Conservation (phyloP, 2,329 filamentous ascomycete species). For the Arthrocladium fulminans region DNA sequence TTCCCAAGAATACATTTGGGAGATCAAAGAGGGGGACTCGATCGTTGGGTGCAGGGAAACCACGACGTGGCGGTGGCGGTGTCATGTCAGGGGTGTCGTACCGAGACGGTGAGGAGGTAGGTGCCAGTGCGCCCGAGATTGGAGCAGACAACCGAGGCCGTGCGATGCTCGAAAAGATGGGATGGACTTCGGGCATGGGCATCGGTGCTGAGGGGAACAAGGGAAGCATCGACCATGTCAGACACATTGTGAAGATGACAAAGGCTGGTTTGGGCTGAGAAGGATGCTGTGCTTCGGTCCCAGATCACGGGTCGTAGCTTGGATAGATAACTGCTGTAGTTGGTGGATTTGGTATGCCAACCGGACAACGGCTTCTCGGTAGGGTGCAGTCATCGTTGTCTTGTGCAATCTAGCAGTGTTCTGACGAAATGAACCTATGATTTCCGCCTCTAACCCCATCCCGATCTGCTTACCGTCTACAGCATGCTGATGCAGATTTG, state of each 20-base stretch:
- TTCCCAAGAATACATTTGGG: constrained; percentile 13
- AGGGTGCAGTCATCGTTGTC: too few species aligned
- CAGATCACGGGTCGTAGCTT: too few species aligned
- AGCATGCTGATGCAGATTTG: too few species aligned
- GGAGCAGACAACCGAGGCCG: constrained; percentile 74
- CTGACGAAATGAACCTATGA: too few species aligned
- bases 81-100: constrained; percentile 48
- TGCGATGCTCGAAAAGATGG: constrained; percentile 92
- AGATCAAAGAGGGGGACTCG: constrained; percentile 4
- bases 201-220: constrained; percentile 75
- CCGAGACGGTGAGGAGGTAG: constrained; percentile 79
- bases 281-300: not conserved
- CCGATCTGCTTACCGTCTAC: too few species aligned
- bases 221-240: constrained; percentile 77
- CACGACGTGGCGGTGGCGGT: constrained; percentile 31
- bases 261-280: constrained; percentile 67
- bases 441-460: too few species aligned
- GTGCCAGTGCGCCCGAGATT: constrained; percentile 73
- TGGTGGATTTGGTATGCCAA: too few species aligned
- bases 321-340: too few species aligned
- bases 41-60: constrained; percentile 21
- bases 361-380: too few species aligned
- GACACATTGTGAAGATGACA: constrained; percentile 75
- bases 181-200: constrained; percentile 79
- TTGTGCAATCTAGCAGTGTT: too few species aligned